Conservation (phyloP, 495 filamentous ascomycete genomes). For the Hypoxylon rickii region DNA sequence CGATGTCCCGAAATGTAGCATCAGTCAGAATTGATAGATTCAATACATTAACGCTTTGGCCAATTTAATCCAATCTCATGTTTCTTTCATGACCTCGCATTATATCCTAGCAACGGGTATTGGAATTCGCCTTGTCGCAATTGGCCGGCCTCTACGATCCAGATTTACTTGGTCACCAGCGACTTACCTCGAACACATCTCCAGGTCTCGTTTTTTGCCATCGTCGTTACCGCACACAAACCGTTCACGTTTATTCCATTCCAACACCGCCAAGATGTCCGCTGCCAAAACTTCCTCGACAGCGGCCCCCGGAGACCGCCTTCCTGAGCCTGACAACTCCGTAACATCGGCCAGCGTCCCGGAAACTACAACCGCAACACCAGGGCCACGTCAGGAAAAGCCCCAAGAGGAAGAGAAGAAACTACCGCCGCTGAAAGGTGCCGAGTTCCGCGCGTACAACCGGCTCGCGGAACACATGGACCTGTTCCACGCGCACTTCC, state of each 20-base stretch:
- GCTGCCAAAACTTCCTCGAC: conserved; percentile 9
- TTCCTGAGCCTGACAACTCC: conserved; percentile 2
- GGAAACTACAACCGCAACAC: background rate
- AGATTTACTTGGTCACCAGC: background rate
- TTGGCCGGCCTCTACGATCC: background rate
- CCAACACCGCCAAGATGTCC: conserved; percentile 13
- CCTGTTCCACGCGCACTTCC: conserved; percentile 79
- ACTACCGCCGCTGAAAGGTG: conserved; percentile 18
- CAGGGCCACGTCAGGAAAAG: background rate
- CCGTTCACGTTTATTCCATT: background rate
- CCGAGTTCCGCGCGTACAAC: conserved; percentile 67
- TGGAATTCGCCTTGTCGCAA: conserved; percentile 9
- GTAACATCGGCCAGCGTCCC: background rate
- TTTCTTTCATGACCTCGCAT: conserved; percentile 10
- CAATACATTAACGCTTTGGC: too few species aligned
- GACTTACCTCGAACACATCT: background rate
- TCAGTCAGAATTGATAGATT: too few species aligned
- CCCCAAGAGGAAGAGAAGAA: conserved; percentile 14
- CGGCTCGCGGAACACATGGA: conserved; percentile 79
- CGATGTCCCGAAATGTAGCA: background rate
- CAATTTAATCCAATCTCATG: too few species aligned
- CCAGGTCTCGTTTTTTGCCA: background rate
- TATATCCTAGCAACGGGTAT: conserved; percentile 3
- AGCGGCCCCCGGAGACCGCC: too few species aligned
- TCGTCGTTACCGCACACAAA: background rate